Percentiles rank a stretch among this genome's conserved stretches.
These are phyloP conservation scores for Diutina neorugosa DNA, from an alignment of 1,139 yeast species.

Conservation along the genomic window DNA sequence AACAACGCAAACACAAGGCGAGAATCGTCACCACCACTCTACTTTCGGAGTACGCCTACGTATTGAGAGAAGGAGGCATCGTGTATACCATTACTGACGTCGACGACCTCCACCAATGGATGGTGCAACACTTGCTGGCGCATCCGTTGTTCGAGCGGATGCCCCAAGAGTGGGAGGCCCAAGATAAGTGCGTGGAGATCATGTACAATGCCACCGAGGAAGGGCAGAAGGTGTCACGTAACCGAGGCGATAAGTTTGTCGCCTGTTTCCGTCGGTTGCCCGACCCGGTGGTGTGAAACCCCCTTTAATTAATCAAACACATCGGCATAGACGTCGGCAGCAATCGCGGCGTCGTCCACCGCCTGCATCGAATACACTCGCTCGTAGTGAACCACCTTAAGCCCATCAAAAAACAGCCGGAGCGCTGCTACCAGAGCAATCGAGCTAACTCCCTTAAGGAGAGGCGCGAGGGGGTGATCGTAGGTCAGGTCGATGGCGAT, in stretches of 20 bases:
- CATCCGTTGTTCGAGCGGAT: constrained; percentile 88
- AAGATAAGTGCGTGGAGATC: constrained; percentile 70
- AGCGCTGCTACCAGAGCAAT: background rate
- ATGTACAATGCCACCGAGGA: constrained; percentile 94
- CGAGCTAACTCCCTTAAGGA: background rate
- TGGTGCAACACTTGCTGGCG: constrained; percentile 80
- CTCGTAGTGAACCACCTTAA: background rate
- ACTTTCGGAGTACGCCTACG: constrained; percentile 86
- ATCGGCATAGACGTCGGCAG: background rate
- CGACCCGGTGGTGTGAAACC: constrained; percentile 27
- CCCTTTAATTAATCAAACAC: background rate
- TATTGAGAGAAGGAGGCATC: constrained; percentile 75
- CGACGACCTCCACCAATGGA: constrained; percentile 87
- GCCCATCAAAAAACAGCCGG: background rate
- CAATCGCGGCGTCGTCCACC: background rate
- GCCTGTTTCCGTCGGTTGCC: constrained; percentile 81
- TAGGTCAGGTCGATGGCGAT: background rate
- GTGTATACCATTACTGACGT: constrained; percentile 95
- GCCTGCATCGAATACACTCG: constrained; percentile 1
- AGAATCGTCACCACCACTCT: constrained; percentile 86
- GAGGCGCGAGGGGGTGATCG: background rate
- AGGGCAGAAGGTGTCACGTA: constrained; percentile 91
- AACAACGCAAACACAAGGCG: constrained; percentile 94
- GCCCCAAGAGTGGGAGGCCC: constrained; percentile 63
- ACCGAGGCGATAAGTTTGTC: constrained; percentile 73